phyloP scores from a whole-genome alignment of 805 yeast genomes.

The Saccharomycopsis selenospora region DNA sequence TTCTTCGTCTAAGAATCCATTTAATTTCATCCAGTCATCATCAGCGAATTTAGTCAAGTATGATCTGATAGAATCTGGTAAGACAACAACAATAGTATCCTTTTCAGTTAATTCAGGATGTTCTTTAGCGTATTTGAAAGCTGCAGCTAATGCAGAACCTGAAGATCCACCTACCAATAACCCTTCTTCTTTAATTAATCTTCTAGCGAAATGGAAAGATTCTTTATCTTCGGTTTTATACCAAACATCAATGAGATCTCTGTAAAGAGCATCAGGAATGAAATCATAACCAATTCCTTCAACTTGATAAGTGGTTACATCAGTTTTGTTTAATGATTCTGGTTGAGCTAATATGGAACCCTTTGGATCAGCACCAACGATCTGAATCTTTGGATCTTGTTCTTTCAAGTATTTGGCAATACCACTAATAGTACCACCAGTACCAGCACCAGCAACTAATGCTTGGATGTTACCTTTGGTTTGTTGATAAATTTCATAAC shows the following conservation, averaged over 20 bases:
- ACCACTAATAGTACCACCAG: conserved; percentile 89
- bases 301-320: conserved; percentile 53
- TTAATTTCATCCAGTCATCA: conserved; percentile 83
- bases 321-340: conserved; percentile 54
- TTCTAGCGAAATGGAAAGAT: conserved; percentile 72
- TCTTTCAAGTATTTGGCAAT: conserved; percentile 70
- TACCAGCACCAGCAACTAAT: conserved; percentile 87
- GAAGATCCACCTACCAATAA: conserved; percentile 85
- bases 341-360: conserved; percentile 84
- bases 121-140: conserved; percentile 58
- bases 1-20: conserved; percentile 59
- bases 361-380: conserved; percentile 79
- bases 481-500: conserved; percentile 79
- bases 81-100: conserved; percentile 69
- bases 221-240: conserved; percentile 80
- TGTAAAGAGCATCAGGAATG: conserved; percentile 70
- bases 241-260: conserved; percentile 67
- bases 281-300: conserved; percentile 92
- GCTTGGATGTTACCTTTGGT: conserved; percentile 63
- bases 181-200: conserved; percentile 79
- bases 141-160: conserved; percentile 77
- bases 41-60: conserved; percentile 82
- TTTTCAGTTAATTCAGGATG: conserved; percentile 56
- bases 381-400: conserved; percentile 50
- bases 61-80: conserved; percentile 84